A percentile compares a stretch with the other conserved stretches of the same genome.
Evolutionary conservation across 306 rosid species (phyloP).

Genomic region (apple (Malus domestica)): ASM211411v1 NC_041795.1:3140501-3141000

Average conservation of each 20-base stretch:
- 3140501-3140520: background rate
- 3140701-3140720: background rate
- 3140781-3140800: slow-evolving; percentile 13
- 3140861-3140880: slow-evolving; percentile 98
- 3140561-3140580: background rate
- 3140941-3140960: slow-evolving; percentile 93
- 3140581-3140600: background rate
- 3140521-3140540: background rate
- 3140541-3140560: background rate
- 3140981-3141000: background rate
- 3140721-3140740: background rate
- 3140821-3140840: slow-evolving; percentile 11
- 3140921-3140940: slow-evolving; percentile 98
- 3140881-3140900: slow-evolving; percentile 96
- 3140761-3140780: background rate
- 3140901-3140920: slow-evolving; percentile 99
- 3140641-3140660: background rate
- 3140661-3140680: background rate
- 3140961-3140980: background rate
- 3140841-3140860: slow-evolving; percentile 40
- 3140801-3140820: slow-evolving; percentile 22
- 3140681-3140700: background rate
- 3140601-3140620: background rate
- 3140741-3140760: background rate
- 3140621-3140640: background rate